Base-by-base conservation (phyloP, 2,329 filamentous ascomycete genomes). In the Ustilaginoidea virens region DNA sequence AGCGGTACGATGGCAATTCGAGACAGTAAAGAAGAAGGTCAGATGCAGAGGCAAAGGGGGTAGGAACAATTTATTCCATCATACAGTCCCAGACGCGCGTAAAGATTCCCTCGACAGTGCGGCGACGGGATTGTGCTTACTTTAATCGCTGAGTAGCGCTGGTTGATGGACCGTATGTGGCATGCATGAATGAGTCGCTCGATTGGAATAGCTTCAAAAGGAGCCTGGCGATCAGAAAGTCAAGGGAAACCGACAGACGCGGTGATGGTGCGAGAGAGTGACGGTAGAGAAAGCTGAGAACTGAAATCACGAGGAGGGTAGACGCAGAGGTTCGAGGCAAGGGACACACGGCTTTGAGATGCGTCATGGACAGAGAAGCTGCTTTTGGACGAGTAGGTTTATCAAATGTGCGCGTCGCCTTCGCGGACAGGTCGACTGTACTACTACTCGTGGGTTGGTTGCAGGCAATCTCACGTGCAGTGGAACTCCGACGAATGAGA, bases 321-420 rank as follows among this genome's bases (percentile, higher is more conserved):
- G n/a, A n/a, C n/a, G n/a, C n/a, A n/a, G n/a, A n/a, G n/a, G n/a
- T n/a, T n/a, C n/a, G n/a, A n/a, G n/a, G n/a, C n/a, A n/a, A n/a
- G n/a, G 19, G 8, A 28, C 23, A 23, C 17, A 29, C 24, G 30
- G 14, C 29, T n/a, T n/a, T 25, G 15, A 20, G 29, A 33, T 31
- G 26, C 21, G 23, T 14, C 26, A 24, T 26, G 11, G 24, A 24
- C 23, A 30, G 21, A 31, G 29, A 33, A 27, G 17, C 14, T 21
- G 27, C 20, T 17, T n/a, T n/a, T n/a, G n/a, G 25, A 21, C 24
- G 26, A 18, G 31, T 33, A 17, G 23, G 34, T 26, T 28, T 35
- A 29, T 27, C 28, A 15, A 29, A 31, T 36, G 29, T 29, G 27
- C 35, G 36, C 33, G 33, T 37, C 33, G 31, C 23, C 27, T 26